These are phyloP conservation scores for Magnolia kwangsiensis DNA, from an alignment of 164 flowering plant genomes.

Conservation along the genomic window DNA sequence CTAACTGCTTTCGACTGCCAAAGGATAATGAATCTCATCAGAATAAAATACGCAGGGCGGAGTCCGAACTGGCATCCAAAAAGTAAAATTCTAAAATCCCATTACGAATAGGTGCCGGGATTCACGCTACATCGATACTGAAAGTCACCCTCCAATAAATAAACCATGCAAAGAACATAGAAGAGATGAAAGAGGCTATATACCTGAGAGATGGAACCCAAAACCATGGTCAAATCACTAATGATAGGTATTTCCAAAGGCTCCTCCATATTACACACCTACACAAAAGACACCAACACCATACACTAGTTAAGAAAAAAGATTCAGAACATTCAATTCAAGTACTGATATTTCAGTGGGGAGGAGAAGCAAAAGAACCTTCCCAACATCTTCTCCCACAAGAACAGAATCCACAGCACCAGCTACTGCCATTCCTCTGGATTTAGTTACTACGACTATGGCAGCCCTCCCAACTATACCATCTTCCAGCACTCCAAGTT, in stretches of 20 bases:
- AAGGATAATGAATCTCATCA: neutral
- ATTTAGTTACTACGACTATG: conserved; percentile 68
- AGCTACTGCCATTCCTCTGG: conserved; percentile 92
- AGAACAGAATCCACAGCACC: conserved; percentile 77
- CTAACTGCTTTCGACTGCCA: conserved; percentile 59
- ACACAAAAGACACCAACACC: neutral
- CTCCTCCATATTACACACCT: conserved; percentile 88
- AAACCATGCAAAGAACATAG: neutral
- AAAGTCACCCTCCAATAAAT: neutral
- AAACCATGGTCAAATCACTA: conserved; percentile 77
- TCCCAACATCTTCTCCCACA: conserved; percentile 81
- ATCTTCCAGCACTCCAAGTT: no score
- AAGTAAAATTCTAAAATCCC: neutral
- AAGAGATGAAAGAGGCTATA: neutral
- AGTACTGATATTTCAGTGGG: neutral
- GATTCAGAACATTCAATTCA: neutral
- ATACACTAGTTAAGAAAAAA: no score
- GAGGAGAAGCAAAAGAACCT: conserved; percentile 31
- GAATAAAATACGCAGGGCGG: neutral
- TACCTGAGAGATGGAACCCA: conserved; percentile 94
- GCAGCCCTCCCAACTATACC: conserved; percentile 65
- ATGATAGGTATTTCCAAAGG: conserved; percentile 78
- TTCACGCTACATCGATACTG: neutral
- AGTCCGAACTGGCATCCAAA: neutral
- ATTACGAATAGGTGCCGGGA: neutral